phyloP scores from a whole-genome alignment of 1,139 yeast species.

The Neolecta irregularis region DNA sequence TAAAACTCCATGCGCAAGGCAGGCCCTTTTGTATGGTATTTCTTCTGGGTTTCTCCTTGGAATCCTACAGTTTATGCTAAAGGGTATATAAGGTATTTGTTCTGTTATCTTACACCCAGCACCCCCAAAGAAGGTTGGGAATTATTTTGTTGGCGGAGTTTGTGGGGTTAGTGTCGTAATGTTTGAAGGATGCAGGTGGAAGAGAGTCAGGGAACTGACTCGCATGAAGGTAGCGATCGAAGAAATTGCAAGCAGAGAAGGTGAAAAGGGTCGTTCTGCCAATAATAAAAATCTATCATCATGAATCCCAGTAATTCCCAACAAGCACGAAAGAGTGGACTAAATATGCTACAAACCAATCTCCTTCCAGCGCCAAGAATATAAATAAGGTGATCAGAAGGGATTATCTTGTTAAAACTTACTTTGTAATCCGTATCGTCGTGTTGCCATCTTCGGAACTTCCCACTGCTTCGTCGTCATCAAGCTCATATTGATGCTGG shows the following conservation, averaged over 20 bases:
- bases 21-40: constrained; percentile 4
- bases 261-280: too few relatives aligned
- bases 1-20: neutral
- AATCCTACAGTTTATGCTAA: neutral
- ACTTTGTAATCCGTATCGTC: too few relatives aligned
- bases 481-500: too few relatives aligned
- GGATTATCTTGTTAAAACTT: too few relatives aligned
- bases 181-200: constrained; percentile 3
- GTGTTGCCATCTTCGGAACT: too few relatives aligned
- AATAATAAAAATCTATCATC: too few relatives aligned
- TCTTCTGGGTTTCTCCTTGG: neutral
- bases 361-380: too few relatives aligned
- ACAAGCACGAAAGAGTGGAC: too few relatives aligned
- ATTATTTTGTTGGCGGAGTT: neutral
- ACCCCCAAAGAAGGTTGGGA: constrained; percentile 1
- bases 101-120: neutral
- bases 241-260: constrained; percentile 1
- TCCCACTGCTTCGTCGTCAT: too few relatives aligned
- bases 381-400: too few relatives aligned
- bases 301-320: too few relatives aligned
- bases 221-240: neutral
- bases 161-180: constrained; percentile 2
- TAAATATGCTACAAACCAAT: too few relatives aligned
- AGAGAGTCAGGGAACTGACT: constrained; percentile 1
- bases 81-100: neutral